A percentile compares a stretch with the other conserved stretches of the same genome.
Evolutionary conservation across 805 yeast genomes (phyloP).

Genomic region (Ogataea corticis): DNA sequence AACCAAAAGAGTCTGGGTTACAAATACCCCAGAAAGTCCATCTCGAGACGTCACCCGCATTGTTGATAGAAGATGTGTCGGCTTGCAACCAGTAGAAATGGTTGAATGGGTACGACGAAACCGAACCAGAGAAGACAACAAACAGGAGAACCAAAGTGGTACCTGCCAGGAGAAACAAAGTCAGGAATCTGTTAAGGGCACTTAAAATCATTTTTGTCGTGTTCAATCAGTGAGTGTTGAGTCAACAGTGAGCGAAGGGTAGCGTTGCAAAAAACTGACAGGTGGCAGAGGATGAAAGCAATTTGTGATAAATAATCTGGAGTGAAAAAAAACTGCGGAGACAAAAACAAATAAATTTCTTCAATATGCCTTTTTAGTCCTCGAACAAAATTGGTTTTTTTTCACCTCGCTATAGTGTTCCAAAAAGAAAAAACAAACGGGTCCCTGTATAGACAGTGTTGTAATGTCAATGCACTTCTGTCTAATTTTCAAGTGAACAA

Average conservation of each 20-base stretch:
- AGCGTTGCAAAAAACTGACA: conserved; percentile 1
- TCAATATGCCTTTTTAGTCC: too few species aligned
- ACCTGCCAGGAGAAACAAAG: conserved; percentile 45
- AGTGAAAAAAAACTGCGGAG: conserved; percentile 3
- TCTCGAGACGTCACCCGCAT: conserved; percentile 47
- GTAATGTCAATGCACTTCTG: not conserved
- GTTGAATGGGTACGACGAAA: conserved; percentile 58
- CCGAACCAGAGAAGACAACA: conserved; percentile 63
- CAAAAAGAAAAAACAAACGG: conserved; percentile 1
- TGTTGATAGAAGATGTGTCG: conserved; percentile 58
- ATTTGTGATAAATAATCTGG: not conserved
- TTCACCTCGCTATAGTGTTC: not conserved
- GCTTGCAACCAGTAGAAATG: conserved; percentile 71
- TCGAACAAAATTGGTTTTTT: not conserved
- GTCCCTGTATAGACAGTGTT: conserved; percentile 1
- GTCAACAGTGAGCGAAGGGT: not conserved
- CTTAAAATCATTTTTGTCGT: conserved; percentile 18
- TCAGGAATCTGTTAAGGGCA: conserved; percentile 23
- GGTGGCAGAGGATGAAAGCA: not conserved
- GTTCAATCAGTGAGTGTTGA: not conserved
- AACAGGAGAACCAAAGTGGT: conserved; percentile 53
- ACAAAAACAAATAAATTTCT: not conserved
- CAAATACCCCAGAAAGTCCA: conserved; percentile 88
- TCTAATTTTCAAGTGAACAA: not conserved
- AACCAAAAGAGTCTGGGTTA: conserved; percentile 34